A percentile compares a stretch with the other conserved stretches of the same genome.
phyloP scores from a whole-genome alignment of 2,329 filamentous ascomycete species.

The Parastagonospora nodorum region DNA sequence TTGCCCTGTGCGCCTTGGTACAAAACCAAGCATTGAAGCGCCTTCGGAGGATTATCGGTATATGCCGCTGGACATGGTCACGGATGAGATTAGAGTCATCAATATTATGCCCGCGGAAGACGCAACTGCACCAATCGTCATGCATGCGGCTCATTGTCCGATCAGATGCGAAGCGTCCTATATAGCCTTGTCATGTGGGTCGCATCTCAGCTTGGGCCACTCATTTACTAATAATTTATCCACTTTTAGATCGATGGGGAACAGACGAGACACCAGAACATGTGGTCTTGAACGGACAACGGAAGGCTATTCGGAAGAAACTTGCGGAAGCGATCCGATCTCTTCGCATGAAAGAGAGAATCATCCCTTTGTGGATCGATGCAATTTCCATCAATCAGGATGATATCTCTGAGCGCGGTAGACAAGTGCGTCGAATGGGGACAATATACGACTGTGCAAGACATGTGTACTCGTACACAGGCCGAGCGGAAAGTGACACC shows the following conservation, averaged over 20 bases:
- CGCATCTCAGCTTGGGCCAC: neutral
- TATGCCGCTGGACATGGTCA: constrained; percentile 10
- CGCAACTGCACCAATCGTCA: constrained; percentile 1
- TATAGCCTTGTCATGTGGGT: neutral
- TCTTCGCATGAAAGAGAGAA: neutral
- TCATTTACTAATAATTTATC: neutral
- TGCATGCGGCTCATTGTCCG: neutral
- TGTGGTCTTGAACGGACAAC: neutral
- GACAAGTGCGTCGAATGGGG: no score
- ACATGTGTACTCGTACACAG: no score
- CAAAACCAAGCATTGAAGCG: neutral
- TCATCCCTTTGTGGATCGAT: neutral
- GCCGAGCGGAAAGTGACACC: no score
- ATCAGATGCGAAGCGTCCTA: neutral
- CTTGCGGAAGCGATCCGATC: neutral
- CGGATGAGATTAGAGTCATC: constrained; percentile 9
- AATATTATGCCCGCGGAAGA: constrained; percentile 9
- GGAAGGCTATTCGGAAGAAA: neutral
- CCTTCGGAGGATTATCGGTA: constrained; percentile 6
- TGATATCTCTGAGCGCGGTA: no score
- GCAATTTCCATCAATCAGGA: no score
- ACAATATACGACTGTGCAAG: no score
- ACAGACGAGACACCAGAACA: neutral
- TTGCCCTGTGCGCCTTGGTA: neutral
- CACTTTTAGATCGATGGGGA: neutral